A percentile compares a stretch with the other conserved stretches of the same genome.
These are phyloP conservation scores for Starmerella sirachaensis DNA, from an alignment of 805 yeast species.

Conservation along the genomic window DNA sequence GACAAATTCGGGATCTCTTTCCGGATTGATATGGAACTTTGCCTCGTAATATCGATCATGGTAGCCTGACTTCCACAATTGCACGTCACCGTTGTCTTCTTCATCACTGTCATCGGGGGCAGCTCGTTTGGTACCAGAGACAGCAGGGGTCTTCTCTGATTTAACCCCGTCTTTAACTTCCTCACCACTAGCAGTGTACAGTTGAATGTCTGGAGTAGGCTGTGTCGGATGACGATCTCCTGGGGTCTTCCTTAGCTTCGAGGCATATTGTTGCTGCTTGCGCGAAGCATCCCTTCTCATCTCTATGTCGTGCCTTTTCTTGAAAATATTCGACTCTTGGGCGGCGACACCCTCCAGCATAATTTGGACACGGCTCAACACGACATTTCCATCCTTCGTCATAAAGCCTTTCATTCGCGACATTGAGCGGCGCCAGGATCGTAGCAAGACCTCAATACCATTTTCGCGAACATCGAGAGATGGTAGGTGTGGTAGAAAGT, in stretches of 20 bases:
- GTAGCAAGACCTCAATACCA: constrained; percentile 70
- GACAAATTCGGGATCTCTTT: constrained; percentile 40
- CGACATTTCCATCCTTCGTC: constrained; percentile 80
- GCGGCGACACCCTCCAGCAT: constrained; percentile 51
- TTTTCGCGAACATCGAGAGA: constrained; percentile 89
- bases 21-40: constrained; percentile 49
- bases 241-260: constrained; percentile 23
- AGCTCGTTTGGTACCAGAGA: constrained; percentile 9
- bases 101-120: constrained; percentile 20
- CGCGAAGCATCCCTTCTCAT: constrained; percentile 45
- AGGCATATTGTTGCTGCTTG: constrained; percentile 18
- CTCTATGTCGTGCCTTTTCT: constrained; percentile 56
- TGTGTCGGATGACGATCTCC: constrained; percentile 35
- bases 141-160: constrained; percentile 38
- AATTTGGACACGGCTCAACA: constrained; percentile 63
- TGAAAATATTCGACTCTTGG: constrained; percentile 70
- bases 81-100: constrained; percentile 39
- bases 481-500: constrained; percentile 93
- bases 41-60: constrained; percentile 63
- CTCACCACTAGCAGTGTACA: constrained; percentile 66
- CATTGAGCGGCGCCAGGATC: constrained; percentile 68
- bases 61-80: constrained; percentile 81
- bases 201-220: constrained; percentile 61
- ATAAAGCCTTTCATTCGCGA: constrained; percentile 62
- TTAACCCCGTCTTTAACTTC: constrained; percentile 35